Evolutionary conservation across 1,139 yeast species (phyloP).

Genomic region (Kodamaea derodonti): DNA sequence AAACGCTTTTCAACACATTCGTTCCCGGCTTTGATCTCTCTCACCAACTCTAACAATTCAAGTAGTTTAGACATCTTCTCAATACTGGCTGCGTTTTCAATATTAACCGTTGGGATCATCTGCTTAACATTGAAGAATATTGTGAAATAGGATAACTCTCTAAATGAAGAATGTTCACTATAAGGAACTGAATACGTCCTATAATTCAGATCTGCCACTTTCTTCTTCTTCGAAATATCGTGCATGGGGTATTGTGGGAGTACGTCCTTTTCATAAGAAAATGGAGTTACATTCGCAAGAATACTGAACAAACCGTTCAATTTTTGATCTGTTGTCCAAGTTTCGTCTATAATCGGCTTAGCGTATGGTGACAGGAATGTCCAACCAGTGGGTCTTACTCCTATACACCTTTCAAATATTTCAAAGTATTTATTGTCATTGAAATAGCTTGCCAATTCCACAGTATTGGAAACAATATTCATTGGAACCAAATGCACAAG

Average conservation of each 20-base stretch:
- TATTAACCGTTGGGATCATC: slow-evolving; percentile 80
- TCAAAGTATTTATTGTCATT: slow-evolving; percentile 43
- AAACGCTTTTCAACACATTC: neutral
- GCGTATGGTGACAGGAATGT: slow-evolving; percentile 34
- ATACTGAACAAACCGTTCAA: slow-evolving; percentile 12
- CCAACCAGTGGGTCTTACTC: slow-evolving; percentile 88
- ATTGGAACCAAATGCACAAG: slow-evolving; percentile 72
- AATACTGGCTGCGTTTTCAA: slow-evolving; percentile 33
- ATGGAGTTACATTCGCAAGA: slow-evolving; percentile 20
- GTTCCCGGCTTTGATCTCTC: slow-evolving; percentile 6
- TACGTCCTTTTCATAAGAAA: slow-evolving; percentile 26
- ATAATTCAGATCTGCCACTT: slow-evolving; percentile 25
- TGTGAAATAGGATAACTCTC: slow-evolving; percentile 69
- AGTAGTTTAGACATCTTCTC: slow-evolving; percentile 46
- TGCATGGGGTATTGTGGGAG: slow-evolving; percentile 27
- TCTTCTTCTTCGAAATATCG: slow-evolving; percentile 13
- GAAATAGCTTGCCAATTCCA: slow-evolving; percentile 47
- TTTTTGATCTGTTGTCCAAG: slow-evolving; percentile 6
- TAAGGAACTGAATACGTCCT: slow-evolving; percentile 73
- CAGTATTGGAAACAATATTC: slow-evolving; percentile 36
- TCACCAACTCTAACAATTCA: slow-evolving; percentile 36
- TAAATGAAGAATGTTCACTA: slow-evolving; percentile 88
- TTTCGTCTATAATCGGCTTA: slow-evolving; percentile 5
- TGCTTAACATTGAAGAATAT: slow-evolving; percentile 44
- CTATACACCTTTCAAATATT: slow-evolving; percentile 55